These are phyloP conservation scores for Starmerella cellae DNA, from an alignment of 805 yeast genomes.

Conservation along the genomic window DNA sequence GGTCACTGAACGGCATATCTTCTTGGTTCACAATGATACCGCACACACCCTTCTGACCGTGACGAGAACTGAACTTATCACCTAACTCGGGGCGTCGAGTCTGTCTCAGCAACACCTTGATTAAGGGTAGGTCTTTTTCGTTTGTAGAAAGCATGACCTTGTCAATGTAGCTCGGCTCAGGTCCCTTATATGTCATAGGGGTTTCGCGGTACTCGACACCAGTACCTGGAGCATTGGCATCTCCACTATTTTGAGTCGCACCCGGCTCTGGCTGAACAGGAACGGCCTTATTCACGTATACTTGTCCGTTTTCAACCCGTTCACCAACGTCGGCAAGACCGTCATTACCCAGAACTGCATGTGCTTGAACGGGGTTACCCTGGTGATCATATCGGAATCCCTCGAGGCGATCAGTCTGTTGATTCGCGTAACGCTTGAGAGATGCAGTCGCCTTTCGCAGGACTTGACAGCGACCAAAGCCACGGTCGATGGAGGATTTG, in stretches of 20 bases:
- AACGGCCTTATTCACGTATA: conserved; percentile 81
- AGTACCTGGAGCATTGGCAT: conserved; percentile 25
- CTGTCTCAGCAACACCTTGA: conserved; percentile 84
- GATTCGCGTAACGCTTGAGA: conserved; percentile 83
- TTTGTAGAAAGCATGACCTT: conserved; percentile 96
- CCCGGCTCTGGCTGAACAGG: conserved; percentile 61
- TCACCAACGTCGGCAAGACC: conserved; percentile 96
- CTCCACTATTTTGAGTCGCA: not conserved
- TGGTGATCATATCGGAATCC: conserved; percentile 68
- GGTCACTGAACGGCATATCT: conserved; percentile 88
- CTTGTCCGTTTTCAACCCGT: conserved; percentile 81
- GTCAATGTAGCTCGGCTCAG: conserved; percentile 89
- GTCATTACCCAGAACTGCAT: conserved; percentile 77
- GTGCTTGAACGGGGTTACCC: conserved; percentile 61
- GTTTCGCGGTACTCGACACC: conserved; percentile 68
- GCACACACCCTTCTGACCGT: conserved; percentile 98
- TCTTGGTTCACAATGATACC: conserved; percentile 96
- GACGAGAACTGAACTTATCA: conserved; percentile 93
- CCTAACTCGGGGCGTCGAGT: conserved; percentile 96
- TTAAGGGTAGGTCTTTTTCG: conserved; percentile 86
- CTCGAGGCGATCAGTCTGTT: conserved; percentile 77
- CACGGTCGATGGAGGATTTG: conserved; percentile 87
- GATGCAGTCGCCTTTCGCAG: conserved; percentile 82
- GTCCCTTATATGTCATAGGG: conserved; percentile 83
- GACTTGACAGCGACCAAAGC: conserved; percentile 96